phyloP scores from a whole-genome alignment of 2,329 filamentous ascomycete species.

The Fusarium protoensiforme region DNA sequence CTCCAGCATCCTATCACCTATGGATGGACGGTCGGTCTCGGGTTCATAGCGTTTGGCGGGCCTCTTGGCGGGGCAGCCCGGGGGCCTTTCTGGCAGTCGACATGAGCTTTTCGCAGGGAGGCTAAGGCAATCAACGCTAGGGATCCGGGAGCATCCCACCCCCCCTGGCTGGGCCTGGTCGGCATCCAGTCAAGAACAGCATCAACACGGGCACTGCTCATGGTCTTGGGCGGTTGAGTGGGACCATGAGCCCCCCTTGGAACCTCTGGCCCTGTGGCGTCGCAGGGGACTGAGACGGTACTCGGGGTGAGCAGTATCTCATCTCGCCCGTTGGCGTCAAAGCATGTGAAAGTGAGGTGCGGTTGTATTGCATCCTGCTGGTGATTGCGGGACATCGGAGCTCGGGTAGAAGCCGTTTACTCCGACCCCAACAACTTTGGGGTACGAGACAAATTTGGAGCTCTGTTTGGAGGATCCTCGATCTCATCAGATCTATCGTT shows the following conservation, averaged over 20 bases:
- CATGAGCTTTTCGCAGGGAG: constrained; percentile 21
- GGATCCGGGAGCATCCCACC: constrained; percentile 20
- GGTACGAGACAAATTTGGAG: constrained; percentile 1
- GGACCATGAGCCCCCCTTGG: background rate
- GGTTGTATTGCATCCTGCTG: constrained; percentile 40
- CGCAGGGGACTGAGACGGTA: constrained; percentile 21
- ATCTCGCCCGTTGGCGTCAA: constrained; percentile 11
- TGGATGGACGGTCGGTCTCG: constrained; percentile 7
- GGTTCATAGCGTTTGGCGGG: constrained; percentile 18
- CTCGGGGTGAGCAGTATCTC: constrained; percentile 3
- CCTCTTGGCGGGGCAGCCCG: constrained; percentile 25
- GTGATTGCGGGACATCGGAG: constrained; percentile 18
- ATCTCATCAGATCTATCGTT: constrained; percentile 36
- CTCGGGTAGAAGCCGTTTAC: constrained; percentile 31
- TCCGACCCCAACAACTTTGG: constrained; percentile 39
- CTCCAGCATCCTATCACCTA: constrained; percentile 12
- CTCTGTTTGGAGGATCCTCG: constrained; percentile 9
- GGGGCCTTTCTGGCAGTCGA: constrained; percentile 17
- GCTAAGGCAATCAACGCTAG: constrained; percentile 24
- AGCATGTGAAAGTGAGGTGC: constrained; percentile 43
- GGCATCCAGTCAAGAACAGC: constrained; percentile 2
- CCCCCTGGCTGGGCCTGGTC: constrained; percentile 1
- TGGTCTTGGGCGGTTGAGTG: constrained; percentile 23
- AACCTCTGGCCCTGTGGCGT: constrained; percentile 32
- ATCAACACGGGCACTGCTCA: background rate